A percentile compares a stretch with the other conserved stretches of the same genome.
phyloP scores from a whole-genome alignment of 148 eudicot species.

The Chenopodium quinoa region DNA sequence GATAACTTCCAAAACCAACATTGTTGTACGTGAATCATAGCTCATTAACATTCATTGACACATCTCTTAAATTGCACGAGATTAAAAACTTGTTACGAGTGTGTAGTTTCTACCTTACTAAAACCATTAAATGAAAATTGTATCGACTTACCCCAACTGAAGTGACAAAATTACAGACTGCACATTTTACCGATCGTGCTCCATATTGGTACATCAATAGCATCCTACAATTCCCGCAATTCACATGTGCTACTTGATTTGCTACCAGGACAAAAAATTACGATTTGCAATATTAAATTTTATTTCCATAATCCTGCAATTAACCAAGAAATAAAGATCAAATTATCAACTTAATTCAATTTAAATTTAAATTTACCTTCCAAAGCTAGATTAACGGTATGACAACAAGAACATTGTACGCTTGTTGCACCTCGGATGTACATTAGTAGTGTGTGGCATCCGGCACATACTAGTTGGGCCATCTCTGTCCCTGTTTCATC shows the following conservation, averaged over 20 bases:
- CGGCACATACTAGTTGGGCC: conserved; percentile 90
- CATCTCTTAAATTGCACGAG: no score
- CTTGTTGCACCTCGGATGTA: conserved; percentile 89
- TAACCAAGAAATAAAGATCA: neutral
- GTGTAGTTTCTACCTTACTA: no score
- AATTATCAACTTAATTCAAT: neutral
- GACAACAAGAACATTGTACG: conserved; percentile 90
- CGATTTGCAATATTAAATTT: neutral
- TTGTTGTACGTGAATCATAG: no score
- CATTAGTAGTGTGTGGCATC: conserved; percentile 87
- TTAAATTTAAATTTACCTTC: conserved; percentile 48
- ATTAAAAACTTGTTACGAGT: no score
- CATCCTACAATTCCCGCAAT: conserved; percentile 83
- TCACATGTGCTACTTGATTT: conserved; percentile 92
- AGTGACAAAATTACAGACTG: conserved; percentile 85
- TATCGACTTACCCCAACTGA: conserved; percentile 56
- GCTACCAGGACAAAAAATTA: conserved; percentile 38
- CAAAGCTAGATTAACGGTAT: conserved; percentile 70
- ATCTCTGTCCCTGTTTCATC: conserved; percentile 65
- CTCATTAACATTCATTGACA: no score
- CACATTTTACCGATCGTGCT: conserved; percentile 79
- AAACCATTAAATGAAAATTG: neutral
- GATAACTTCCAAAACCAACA: no score
- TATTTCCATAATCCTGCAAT: neutral
- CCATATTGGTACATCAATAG: conserved; percentile 83